These are phyloP conservation scores for Cinchona pubescens DNA, from an alignment of 257 asterid species.

Conservation along the genomic window DNA sequence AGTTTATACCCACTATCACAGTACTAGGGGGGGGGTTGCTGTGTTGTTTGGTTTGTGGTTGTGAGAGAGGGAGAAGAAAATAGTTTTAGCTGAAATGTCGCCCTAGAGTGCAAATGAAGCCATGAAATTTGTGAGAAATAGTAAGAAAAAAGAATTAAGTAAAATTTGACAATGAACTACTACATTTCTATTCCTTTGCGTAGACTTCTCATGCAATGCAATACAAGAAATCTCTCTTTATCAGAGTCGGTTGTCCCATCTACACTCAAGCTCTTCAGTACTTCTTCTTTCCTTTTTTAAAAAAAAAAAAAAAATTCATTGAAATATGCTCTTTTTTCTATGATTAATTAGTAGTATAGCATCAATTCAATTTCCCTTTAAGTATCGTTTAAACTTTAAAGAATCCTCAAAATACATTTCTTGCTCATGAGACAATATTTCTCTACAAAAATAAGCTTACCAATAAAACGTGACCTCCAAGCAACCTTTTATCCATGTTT, in stretches of 20 bases:
- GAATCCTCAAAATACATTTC: conserved; percentile 28
- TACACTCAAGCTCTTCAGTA: conserved; percentile 20
- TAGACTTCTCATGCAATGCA: conserved; percentile 23
- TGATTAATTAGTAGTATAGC: not conserved
- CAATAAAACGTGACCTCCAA: conserved; percentile 37
- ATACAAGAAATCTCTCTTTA: conserved; percentile 15
- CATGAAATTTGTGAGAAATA: conserved; percentile 13
- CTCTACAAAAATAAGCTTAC: conserved; percentile 13
- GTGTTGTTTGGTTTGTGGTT: no score
- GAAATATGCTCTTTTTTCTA: not conserved
- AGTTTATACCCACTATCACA: not conserved
- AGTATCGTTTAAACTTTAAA: conserved; percentile 20
- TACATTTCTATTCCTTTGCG: conserved; percentile 23
- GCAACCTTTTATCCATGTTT: conserved; percentile 30
- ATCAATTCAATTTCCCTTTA: conserved; percentile 14
- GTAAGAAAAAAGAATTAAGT: not conserved
- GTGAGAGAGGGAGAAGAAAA: not conserved
- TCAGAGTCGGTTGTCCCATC: conserved; percentile 28
- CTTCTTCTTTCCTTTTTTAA: not conserved
- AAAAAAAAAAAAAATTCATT: no score
- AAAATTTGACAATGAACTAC: conserved; percentile 14
- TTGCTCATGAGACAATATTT: conserved; percentile 27
- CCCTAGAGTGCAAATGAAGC: conserved; percentile 28
- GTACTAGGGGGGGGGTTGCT: no score
- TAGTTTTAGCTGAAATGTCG: conserved; percentile 19